Conservation (phyloP, 108 stramenopile genomes). For the Nannochloropsis gaditana region DNA sequence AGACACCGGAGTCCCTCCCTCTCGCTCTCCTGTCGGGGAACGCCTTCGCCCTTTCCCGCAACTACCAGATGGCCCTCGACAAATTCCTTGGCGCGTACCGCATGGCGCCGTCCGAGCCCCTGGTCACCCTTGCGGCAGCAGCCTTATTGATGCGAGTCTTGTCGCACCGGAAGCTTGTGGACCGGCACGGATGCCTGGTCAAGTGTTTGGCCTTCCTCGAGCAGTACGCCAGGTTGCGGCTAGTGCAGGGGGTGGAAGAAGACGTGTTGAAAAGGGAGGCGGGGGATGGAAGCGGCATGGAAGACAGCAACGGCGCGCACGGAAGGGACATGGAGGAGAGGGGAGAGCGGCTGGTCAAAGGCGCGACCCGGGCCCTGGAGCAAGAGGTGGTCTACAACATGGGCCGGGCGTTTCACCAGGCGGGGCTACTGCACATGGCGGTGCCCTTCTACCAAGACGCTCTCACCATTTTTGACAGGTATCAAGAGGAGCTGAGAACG, state of each 20-base stretch:
- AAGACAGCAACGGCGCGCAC: no score
- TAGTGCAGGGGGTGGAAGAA: not conserved
- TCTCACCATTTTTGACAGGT: not conserved
- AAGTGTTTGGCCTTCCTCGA: not conserved
- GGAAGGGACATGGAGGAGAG: no score
- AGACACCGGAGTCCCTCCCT: conserved; percentile 5
- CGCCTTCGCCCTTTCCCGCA: not conserved
- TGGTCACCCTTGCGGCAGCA: not conserved
- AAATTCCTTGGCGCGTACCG: not conserved
- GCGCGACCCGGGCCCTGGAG: not conserved
- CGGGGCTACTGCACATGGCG: not conserved
- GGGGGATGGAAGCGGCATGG: not conserved
- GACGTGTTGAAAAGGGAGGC: not conserved
- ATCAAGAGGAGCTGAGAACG: not conserved
- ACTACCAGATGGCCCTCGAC: not conserved
- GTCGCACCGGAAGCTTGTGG: not conserved
- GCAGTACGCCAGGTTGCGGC: not conserved
- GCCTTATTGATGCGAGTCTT: not conserved
- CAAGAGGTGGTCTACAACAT: not conserved
- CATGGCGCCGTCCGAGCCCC: not conserved
- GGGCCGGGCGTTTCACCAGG: conserved; percentile 13
- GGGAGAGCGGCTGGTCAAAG: not conserved
- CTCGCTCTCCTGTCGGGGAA: not conserved
- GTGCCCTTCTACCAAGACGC: conserved; percentile 16
- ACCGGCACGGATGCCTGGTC: not conserved